Evolutionary conservation across 805 yeast genomes (phyloP).

Genomic region (Pichia thaimueangensis): DNA sequence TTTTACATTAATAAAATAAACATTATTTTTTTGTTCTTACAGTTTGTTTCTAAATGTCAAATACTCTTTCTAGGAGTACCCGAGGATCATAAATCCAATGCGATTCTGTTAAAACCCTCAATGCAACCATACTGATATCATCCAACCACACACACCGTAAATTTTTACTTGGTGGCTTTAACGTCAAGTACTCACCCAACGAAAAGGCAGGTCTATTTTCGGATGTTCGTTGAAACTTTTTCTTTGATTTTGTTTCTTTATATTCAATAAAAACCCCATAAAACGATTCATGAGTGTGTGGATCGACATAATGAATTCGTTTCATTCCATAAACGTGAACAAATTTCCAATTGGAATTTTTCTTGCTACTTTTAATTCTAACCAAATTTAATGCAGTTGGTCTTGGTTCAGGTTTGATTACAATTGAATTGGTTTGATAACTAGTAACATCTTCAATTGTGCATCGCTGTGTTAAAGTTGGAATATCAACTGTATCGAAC

Average conservation of each 20-base stretch:
- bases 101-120: not conserved
- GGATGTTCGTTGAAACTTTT: not conserved
- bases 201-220: conserved; percentile 6
- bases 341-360: conserved; percentile 4
- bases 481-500: not conserved
- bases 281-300: not conserved
- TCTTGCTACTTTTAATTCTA: conserved; percentile 1
- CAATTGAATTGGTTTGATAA: not conserved
- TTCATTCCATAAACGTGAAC: conserved; percentile 3
- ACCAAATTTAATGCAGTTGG: conserved; percentile 1
- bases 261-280: conserved; percentile 5
- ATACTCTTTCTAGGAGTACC: not conserved
- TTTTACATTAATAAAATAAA: too few relatives aligned
- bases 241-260: conserved; percentile 4
- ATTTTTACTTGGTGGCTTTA: not conserved
- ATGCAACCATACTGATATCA: conserved; percentile 7
- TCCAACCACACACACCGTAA: conserved; percentile 7
- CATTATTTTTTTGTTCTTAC: too few relatives aligned
- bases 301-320: not conserved
- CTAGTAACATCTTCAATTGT: not conserved
- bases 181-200: conserved; percentile 1
- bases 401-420: not conserved
- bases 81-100: conserved; percentile 6
- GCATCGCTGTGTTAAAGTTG: not conserved
- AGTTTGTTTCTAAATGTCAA: not conserved